Evolutionary conservation across 129 eudicot genomes (phyloP).

Genomic region (Helianthus annuus): HanXRQr2.0-SUNRISE NC_035445.2:73132965-73133464

Average conservation of each 20-base stretch:
- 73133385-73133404: too few relatives aligned
- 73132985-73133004: background rate
- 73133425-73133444: too few relatives aligned
- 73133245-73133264: conserved; percentile 1
- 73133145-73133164: background rate
- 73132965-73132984: background rate
- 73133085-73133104: background rate
- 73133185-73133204: background rate
- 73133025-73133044: background rate
- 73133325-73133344: background rate
- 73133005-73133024: conserved; percentile 11
- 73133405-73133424: too few relatives aligned
- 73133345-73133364: too few relatives aligned
- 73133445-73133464: too few relatives aligned
- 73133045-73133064: background rate
- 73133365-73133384: too few relatives aligned
- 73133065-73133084: background rate
- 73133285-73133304: background rate
- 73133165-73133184: background rate
- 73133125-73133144: background rate
- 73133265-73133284: conserved; percentile 15
- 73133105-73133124: background rate
- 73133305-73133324: background rate
- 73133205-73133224: background rate
- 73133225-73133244: conserved; percentile 12